These are phyloP conservation scores for Agrocybe praecox DNA, from an alignment of 768 basidiomycete species.

Conservation along the genomic window DNA sequence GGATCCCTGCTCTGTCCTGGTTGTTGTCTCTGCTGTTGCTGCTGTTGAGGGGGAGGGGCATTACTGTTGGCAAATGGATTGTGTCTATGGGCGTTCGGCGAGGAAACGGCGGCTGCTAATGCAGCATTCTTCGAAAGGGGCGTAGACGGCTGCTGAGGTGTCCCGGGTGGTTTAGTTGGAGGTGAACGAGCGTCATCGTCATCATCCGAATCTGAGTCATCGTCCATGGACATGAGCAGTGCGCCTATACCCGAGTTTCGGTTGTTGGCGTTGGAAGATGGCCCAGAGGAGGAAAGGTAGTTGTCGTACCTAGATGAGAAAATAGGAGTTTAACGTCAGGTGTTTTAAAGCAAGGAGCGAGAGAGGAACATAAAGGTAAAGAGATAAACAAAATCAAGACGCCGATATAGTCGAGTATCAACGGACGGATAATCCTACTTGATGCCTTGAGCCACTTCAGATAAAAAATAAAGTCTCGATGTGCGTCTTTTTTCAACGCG, in stretches of 20 bases:
- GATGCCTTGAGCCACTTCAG: too few relatives aligned
- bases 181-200: constrained; percentile 20
- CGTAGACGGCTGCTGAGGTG: too few relatives aligned
- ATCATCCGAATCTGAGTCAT: constrained; percentile 45
- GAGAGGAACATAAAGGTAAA: neutral
- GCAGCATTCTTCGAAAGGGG: constrained; percentile 21
- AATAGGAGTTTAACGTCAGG: neutral
- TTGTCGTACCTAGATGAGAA: constrained; percentile 57
- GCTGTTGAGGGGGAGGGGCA: constrained; percentile 5
- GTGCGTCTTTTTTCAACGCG: too few relatives aligned
- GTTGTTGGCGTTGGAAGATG: constrained; percentile 19
- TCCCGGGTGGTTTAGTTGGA: neutral
- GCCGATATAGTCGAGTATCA: too few relatives aligned
- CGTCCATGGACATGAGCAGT: constrained; percentile 39
- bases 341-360: neutral
- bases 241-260: constrained; percentile 58
- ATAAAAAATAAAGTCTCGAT: too few relatives aligned
- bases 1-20: neutral
- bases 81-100: neutral
- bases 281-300: constrained; percentile 29
- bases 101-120: constrained; percentile 20
- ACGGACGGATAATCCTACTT: too few relatives aligned
- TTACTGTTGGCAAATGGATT: constrained; percentile 3
- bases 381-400: too few relatives aligned
- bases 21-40: constrained; percentile 3